Evolutionary conservation across 1,284 basidiomycete genomes (phyloP).

Genomic region (Cutaneotrichosporon sp.): DNA sequence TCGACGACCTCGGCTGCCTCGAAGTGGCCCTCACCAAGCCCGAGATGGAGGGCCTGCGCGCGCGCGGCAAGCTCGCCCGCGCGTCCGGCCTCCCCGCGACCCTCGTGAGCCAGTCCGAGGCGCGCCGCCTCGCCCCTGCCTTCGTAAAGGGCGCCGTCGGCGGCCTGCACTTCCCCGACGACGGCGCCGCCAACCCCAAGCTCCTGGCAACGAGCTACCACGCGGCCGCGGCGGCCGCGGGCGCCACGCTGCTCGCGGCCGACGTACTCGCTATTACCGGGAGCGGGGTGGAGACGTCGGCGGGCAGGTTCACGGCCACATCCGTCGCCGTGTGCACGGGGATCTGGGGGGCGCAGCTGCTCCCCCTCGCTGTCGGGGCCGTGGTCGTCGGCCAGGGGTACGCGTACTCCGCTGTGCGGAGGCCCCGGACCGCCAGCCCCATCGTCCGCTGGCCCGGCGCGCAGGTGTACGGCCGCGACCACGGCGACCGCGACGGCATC

Average conservation of each 20-base stretch:
- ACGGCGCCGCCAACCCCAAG: constrained; percentile 29
- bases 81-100: not conserved
- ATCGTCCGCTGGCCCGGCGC: constrained; percentile 31
- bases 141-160: constrained; percentile 20
- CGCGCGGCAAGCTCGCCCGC: not conserved
- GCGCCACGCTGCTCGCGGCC: constrained; percentile 19
- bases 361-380: constrained; percentile 6
- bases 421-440: constrained; percentile 9
- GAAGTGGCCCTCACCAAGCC: constrained; percentile 17
- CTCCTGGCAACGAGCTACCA: constrained; percentile 20
- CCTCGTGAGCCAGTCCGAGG: not conserved
- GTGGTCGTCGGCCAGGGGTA: constrained; percentile 34
- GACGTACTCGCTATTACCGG: not conserved
- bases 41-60: not conserved
- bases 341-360: constrained; percentile 32
- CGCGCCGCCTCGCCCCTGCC: constrained; percentile 14
- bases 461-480: constrained; percentile 37
- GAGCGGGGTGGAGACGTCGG: not conserved
- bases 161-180: constrained; percentile 20
- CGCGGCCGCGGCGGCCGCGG: constrained; percentile 15
- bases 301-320: not conserved
- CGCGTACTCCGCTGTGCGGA: constrained; percentile 15
- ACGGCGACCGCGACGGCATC: constrained; percentile 29
- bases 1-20: constrained; percentile 27
- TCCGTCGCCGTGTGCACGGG: constrained; percentile 28